Evolutionary conservation across 2,329 filamentous ascomycete genomes (phyloP), one percentile per base, ranked within the genome.

Genomic region (Sordariomycetes sp.): DNA sequence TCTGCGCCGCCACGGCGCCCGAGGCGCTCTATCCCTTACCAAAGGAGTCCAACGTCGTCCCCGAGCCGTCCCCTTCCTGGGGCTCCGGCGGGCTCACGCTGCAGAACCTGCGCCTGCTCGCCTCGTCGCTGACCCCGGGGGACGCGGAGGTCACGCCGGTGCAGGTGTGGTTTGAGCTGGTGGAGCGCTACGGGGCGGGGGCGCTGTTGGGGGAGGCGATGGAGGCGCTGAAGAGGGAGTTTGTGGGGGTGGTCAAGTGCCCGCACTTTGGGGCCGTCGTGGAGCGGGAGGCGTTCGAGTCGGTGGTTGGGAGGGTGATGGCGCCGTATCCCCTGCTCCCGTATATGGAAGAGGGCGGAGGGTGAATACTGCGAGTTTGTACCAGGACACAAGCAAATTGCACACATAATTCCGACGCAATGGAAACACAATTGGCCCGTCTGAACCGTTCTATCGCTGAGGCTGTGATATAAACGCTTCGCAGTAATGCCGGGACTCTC

Each of bases 161-260:
- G 24, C 78, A 81, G 67, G 77, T 74, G 1, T 81, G 78, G 78
- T 81, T 81, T 65, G 79, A 81, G 70, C 71, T 81, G 28, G 72
- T 72, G 25, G 64, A 61, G 8, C 64, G 69, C 43, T 79, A 75
- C 62, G 72, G 74, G 24, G 61, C 68, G n/a, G 69, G 62, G 12
- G 57, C 70, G 18, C 67, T 79, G n/a, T 64, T 76, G 56, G 64
- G 58, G 0, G 64, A 63, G 24, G 65, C 71, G 40, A 62, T 79
- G 48, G 71, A 70, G 11, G 55, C 57, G 28, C 66, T 81, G 54
- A 70, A 72, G 64, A 60, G 65, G 5, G 76, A 74, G 62, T 69
- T 81, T 6, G 68, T 68, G 3, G 69, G 69, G 16, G 71, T 75
- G 1, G 75, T 79, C 10, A 70, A 69, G 60, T 81, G 79, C 58